These are phyloP conservation scores for Colletotrichum tofieldiae DNA, from an alignment of 2,329 filamentous ascomycete genomes.

Conservation along the genomic window DNA sequence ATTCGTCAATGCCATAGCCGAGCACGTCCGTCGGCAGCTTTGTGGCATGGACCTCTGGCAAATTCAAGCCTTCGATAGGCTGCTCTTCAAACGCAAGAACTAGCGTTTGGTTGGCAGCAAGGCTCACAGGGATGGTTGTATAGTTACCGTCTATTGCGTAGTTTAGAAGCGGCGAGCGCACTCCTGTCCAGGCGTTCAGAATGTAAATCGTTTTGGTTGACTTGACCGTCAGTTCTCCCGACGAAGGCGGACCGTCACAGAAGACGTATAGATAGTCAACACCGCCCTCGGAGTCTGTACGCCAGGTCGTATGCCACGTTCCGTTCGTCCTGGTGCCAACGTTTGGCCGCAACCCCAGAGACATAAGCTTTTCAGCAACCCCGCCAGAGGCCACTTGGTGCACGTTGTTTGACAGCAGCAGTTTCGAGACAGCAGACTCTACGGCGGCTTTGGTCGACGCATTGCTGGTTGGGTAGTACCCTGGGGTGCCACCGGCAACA, in stretches of 20 bases:
- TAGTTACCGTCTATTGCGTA: background rate
- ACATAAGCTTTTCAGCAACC: conserved; percentile 2
- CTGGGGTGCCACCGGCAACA: conserved; percentile 45
- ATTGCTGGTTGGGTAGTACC: background rate
- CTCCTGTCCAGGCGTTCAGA: conserved; percentile 34
- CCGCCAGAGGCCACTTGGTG: conserved; percentile 11
- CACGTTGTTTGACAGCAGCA: conserved; percentile 8
- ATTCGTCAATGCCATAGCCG: background rate
- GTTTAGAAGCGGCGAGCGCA: conserved; percentile 2
- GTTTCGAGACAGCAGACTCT: background rate
- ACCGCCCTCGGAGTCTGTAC: background rate
- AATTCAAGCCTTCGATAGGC: background rate
- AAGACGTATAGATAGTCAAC: conserved; percentile 30
- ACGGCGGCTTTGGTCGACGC: background rate
- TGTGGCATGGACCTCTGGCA: background rate
- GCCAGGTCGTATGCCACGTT: conserved; percentile 32
- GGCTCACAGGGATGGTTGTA: conserved; percentile 19
- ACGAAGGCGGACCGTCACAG: background rate
- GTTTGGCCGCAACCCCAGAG: conserved; percentile 18
- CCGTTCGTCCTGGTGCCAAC: conserved; percentile 11
- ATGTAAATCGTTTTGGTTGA: conserved; percentile 8
- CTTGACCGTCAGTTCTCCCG: conserved; percentile 17
- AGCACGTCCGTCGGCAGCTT: conserved; percentile 6
- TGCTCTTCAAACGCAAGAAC: conserved; percentile 9
- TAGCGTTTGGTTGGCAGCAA: conserved; percentile 32